phyloP scores from a whole-genome alignment of 2,329 filamentous ascomycete species.

The Phyllosticta citriasiana region DNA sequence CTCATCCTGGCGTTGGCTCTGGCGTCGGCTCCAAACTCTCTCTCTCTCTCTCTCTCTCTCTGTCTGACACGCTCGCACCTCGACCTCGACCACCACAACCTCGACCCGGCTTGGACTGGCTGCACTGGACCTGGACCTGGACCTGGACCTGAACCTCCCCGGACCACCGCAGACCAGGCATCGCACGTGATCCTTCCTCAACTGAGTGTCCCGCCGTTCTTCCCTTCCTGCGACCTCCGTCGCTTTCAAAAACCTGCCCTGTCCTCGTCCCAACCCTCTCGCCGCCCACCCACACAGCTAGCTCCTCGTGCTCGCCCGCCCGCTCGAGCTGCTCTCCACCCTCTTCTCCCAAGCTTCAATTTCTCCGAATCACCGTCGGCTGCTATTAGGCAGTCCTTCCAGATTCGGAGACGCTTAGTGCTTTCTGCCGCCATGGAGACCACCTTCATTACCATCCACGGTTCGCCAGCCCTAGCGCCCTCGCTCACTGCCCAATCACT shows the following conservation, averaged over 20 bases:
- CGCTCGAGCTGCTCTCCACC: neutral
- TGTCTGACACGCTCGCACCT: too few species aligned
- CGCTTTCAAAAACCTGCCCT: neutral
- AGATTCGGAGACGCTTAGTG: conserved; percentile 6
- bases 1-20: too few species aligned
- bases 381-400: conserved; percentile 9
- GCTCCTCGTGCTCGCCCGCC: neutral
- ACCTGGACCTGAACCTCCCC: too few species aligned
- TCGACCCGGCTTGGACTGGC: too few species aligned
- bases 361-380: conserved; percentile 5
- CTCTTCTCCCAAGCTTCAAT: neutral
- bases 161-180: neutral
- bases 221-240: neutral
- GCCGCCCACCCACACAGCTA: neutral
- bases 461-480: conserved; percentile 32
- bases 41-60: too few species aligned
- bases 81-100: too few species aligned
- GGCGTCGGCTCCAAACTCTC: too few species aligned
- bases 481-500: neutral
- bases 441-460: conserved; percentile 86
- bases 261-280: neutral
- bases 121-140: too few species aligned
- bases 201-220: too few species aligned
- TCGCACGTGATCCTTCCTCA: neutral
- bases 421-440: conserved; percentile 53